phyloP scores from a whole-genome alignment of 78 protist genomes.

The Cavenderia fasciculata region DNA sequence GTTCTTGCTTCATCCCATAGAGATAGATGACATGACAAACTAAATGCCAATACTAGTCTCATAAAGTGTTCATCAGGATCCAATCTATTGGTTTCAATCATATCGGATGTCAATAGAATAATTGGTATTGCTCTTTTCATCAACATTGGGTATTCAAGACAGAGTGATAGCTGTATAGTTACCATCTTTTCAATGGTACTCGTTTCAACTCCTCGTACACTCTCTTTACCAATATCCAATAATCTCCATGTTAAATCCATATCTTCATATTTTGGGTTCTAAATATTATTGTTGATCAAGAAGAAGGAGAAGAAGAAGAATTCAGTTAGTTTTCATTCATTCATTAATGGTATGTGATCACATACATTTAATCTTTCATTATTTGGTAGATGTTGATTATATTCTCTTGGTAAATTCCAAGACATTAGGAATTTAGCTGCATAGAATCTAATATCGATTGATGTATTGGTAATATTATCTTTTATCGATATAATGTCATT shows the following conservation, averaged over 20 bases:
- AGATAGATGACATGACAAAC: neutral
- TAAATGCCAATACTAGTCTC: neutral
- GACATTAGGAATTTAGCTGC: neutral
- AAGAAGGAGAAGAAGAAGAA: neutral
- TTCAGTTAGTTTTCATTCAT: neutral
- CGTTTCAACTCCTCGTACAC: no score
- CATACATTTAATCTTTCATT: conserved; percentile 6
- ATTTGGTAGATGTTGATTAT: neutral
- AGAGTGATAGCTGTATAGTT: neutral
- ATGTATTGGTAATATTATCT: no score
- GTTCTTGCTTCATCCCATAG: conserved; percentile 5
- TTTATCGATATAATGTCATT: no score
- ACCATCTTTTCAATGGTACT: neutral
- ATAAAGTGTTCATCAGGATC: conserved; percentile 3
- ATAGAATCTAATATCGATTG: no score
- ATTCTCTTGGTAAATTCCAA: conserved; percentile 10
- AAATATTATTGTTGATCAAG: neutral
- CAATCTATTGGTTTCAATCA: neutral
- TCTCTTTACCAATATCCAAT: neutral
- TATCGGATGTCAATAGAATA: neutral
- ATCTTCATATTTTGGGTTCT: neutral
- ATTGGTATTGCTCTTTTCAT: neutral
- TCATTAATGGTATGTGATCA: no score
- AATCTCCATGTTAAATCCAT: neutral
- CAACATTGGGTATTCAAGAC: neutral